Evolutionary conservation across 2,329 filamentous ascomycete species (phyloP), one percentile per base, ranked within the genome.

Genomic region (Aspergillus bombycis): DNA sequence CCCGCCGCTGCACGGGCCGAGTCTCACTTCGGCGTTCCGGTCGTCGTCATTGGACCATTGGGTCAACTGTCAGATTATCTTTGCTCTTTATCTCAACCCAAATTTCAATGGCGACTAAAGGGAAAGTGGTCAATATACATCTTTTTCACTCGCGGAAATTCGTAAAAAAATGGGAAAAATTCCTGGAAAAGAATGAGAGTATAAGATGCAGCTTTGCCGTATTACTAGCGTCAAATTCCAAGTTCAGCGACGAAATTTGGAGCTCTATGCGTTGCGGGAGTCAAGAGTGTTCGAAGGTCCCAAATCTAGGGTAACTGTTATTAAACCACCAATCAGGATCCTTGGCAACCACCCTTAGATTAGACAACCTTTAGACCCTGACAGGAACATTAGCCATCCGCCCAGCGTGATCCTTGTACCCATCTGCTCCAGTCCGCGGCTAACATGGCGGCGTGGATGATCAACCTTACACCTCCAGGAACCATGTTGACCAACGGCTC

Each of bases 321-420:
- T 19, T 36, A 16, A 56, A 38, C 23, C 26, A 46, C 62, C 62
- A 64, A 64, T 64, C 59, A 64, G 56, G 36, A 14, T 38, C n/a
- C 21, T 43, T 36, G 52, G 26, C 55, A 41, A 56, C 56, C 56
- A 57, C 34, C 30, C 34, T 62, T 48, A 43, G 34, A 45, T 45
- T 55, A 45, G 34, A 32, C 50, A 55, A 4, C 45, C 50, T 46
- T 54, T 34, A 60, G 50, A 46, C 58, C 58, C 52, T 58, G 58
- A 52, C 58, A 58, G 46, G 45, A 57, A 61, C 48, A 43, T 58
- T 53, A 60, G 55, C 58, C 46, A 55, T 61, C 38, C 57, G 54
- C 62, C 62, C 55, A 58, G 50, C 19, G 41, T 64, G 32, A 64
- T 64, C 59, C 62, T 45, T 62, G 62, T 50, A 57, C 52, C 53